These are phyloP conservation scores for Juglanconis sp. DNA, from an alignment of 2,329 filamentous ascomycete genomes.

Conservation along the genomic window DNA sequence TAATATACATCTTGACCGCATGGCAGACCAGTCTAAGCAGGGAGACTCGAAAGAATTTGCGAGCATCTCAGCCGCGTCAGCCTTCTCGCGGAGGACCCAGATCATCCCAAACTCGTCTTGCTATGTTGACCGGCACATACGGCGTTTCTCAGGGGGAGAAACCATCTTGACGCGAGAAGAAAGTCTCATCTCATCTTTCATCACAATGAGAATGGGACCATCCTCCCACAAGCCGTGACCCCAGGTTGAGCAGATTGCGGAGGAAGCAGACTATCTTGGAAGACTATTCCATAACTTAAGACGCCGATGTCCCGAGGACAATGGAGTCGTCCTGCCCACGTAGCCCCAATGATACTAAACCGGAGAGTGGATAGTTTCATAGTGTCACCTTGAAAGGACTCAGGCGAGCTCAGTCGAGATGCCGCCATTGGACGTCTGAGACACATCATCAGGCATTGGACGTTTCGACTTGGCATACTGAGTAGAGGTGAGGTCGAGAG, in stretches of 20 bases:
- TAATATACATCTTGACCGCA: not conserved
- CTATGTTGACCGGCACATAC: not conserved
- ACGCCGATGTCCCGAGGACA: too few relatives aligned
- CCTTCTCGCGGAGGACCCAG: not conserved
- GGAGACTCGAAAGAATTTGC: not conserved
- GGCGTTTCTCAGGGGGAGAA: conserved; percentile 5
- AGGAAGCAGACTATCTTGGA: not conserved
- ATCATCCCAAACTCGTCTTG: not conserved
- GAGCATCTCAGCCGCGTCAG: conserved; percentile 9
- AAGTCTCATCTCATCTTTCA: conserved; percentile 16
- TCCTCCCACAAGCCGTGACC: not conserved
- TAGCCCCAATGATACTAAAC: too few relatives aligned
- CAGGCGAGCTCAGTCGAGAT: not conserved
- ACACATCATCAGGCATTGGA: not conserved
- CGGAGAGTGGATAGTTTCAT: not conserved
- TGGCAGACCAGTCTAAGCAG: too few relatives aligned
- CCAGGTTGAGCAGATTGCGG: not conserved
- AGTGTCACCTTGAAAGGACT: not conserved
- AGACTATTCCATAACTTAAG: too few relatives aligned
- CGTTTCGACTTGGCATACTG: conserved; percentile 14
- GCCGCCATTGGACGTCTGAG: not conserved
- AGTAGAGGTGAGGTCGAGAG: conserved; percentile 2
- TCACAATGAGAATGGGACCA: not conserved
- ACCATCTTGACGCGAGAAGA: conserved; percentile 10
- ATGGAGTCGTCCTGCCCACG: too few relatives aligned